Base-by-base conservation (phyloP, 2,329 filamentous ascomycete species). In the Lasiodiplodia sp. region DNA sequence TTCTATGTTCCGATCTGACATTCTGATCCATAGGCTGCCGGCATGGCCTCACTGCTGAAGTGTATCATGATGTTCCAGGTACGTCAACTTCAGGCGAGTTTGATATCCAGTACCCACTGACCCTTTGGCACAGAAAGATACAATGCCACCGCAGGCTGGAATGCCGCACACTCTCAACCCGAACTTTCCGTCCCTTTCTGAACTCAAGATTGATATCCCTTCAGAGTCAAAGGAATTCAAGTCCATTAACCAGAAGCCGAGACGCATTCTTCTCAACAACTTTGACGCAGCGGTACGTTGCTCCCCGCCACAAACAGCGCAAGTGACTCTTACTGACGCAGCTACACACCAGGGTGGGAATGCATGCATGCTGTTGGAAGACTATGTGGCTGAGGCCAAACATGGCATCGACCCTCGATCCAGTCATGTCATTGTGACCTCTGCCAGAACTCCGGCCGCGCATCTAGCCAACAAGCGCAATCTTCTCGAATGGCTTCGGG, bases 21-120 rank as follows among this genome's bases (percentile, higher is more conserved):
- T 72, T 81, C 82, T 67, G 86, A 86, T 51, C 85, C 85, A 23
- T 83, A 85, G 75, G 85, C 86, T 68, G 83, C 85, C 57, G 85
- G 84, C 72, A 86, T 86, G 78, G 86, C 86, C 77, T 83, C 83
- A 62, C 81, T 84, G 66, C 84, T 86, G 72, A 87, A 87, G 78
- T 84, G 86, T 78, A 82, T 81, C 8, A 86, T 87, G 31, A 34
- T 34, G 31, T 34, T 34, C 2, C 31, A 34, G 31, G 31, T 34
- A 34, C 31, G 31, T 34, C 8, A 34, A 10, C 31, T 34, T 2
- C 8, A 34, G 1, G 31, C 31, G 8, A 31, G 8, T 34, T 0
- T 34, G 31, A 34, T 34, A 34, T 10, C 7, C 31, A 34, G 31
- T 0, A 34, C 10, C 7, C 31, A 34, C 31, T 34, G 1, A 34